Percentiles rank a stretch among this genome's conserved stretches.
phyloP scores from a whole-genome alignment of 139 green algal species.

The Picochlorum costavermella region DNA sequence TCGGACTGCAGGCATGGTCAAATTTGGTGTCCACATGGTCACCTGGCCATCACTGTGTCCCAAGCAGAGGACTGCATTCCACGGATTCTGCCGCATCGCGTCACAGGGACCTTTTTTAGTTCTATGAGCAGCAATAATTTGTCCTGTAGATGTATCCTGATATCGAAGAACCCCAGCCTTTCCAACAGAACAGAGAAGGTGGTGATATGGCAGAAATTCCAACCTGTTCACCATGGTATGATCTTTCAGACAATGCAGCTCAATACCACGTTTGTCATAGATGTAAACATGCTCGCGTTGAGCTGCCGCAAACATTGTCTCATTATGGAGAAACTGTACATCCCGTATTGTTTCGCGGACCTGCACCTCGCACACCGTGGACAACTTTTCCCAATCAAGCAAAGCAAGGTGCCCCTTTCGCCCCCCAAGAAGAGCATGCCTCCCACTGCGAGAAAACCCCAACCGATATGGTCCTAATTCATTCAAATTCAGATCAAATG shows the following conservation, averaged over 20 bases:
- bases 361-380: constrained; percentile 82
- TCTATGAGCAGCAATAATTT: constrained; percentile 73
- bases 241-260: constrained; percentile 91
- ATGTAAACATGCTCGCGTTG: constrained; percentile 95
- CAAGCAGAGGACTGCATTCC: constrained; percentile 74
- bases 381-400: constrained; percentile 73
- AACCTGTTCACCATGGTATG: constrained; percentile 51
- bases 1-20: constrained; percentile 67
- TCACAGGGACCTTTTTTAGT: constrained; percentile 72
- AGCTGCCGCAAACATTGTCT: constrained; percentile 90
- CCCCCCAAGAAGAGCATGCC: constrained; percentile 76
- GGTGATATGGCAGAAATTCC: constrained; percentile 94
- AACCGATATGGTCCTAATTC: constrained; percentile 75
- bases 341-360: constrained; percentile 81
- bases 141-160: constrained; percentile 90
- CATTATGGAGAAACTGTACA: constrained; percentile 91
- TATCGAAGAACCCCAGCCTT: constrained; percentile 72
- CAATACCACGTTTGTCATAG: constrained; percentile 93
- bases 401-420: constrained; percentile 83
- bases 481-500: constrained; percentile 74
- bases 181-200: constrained; percentile 81
- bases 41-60: constrained; percentile 84
- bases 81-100: constrained; percentile 79
- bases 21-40: constrained; percentile 96
- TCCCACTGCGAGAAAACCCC: constrained; percentile 70